Percentiles rank a stretch among this genome's conserved stretches.
These are phyloP conservation scores for Phyllosticta capitalensis DNA, from an alignment of 2,329 filamentous ascomycete genomes.

Conservation along the genomic window DNA sequence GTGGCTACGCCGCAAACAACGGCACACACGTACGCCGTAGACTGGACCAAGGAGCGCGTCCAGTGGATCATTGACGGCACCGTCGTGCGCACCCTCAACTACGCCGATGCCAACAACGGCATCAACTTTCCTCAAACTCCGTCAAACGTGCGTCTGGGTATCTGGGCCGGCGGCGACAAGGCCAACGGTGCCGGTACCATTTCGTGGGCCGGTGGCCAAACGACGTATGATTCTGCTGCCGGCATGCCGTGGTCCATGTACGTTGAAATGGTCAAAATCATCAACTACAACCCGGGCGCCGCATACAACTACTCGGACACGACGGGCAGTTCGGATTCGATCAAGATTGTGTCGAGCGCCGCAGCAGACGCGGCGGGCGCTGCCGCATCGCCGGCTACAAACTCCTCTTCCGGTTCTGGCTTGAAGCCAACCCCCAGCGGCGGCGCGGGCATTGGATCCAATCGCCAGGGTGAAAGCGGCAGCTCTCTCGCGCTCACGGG, in stretches of 20 bases:
- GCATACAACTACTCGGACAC: conserved; percentile 43
- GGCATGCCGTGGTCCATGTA: conserved; percentile 42
- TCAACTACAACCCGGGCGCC: conserved; percentile 43
- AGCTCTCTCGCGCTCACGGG: neutral
- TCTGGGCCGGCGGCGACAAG: conserved; percentile 41
- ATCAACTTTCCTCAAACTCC: conserved; percentile 66
- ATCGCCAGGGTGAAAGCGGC: neutral
- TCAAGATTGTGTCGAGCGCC: conserved; percentile 22
- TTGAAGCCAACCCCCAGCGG: neutral
- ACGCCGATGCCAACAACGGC: conserved; percentile 47
- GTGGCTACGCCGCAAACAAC: conserved; percentile 50
- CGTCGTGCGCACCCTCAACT: conserved; percentile 52
- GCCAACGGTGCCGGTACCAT: conserved; percentile 46
- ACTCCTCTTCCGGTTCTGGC: neutral
- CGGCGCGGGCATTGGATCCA: neutral
- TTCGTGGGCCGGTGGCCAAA: conserved; percentile 56
- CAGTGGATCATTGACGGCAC: conserved; percentile 62
- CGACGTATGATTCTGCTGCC: conserved; percentile 34
- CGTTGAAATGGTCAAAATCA: conserved; percentile 41
- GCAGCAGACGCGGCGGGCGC: neutral
- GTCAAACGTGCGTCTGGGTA: conserved; percentile 46
- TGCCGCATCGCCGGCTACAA: neutral
- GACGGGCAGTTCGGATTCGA: conserved; percentile 39
- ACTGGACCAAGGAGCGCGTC: conserved; percentile 60
- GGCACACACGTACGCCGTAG: conserved; percentile 57